Percentiles rank a stretch among this genome's conserved stretches.
Evolutionary conservation across 1,284 basidiomycete species (phyloP).

Genomic region (Spongiforma sp.): DNA sequence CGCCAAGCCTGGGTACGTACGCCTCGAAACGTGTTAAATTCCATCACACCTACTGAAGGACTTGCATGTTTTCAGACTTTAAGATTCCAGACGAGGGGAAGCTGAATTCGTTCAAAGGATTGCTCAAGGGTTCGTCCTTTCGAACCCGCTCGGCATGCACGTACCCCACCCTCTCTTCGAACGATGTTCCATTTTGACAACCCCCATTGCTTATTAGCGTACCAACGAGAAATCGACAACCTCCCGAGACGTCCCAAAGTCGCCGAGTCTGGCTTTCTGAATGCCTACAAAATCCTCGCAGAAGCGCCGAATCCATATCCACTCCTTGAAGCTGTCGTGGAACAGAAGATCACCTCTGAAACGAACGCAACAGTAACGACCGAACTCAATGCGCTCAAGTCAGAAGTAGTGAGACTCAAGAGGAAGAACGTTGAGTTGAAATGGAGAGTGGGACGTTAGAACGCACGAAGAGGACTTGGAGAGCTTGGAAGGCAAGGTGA

Average conservation of each 20-base stretch:
- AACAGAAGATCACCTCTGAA: slow-evolving; percentile 86
- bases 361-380: slow-evolving; percentile 38
- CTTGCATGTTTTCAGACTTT: too few relatives aligned
- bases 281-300: slow-evolving; percentile 91
- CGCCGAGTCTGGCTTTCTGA: slow-evolving; percentile 93
- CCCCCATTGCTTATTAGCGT: slow-evolving; percentile 60
- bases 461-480: slow-evolving; percentile 75
- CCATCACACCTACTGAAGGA: too few relatives aligned
- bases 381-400: slow-evolving; percentile 78
- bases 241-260: slow-evolving; percentile 91
- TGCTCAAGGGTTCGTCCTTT: slow-evolving; percentile 74
- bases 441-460: slow-evolving; percentile 60
- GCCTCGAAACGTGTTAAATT: too few relatives aligned
- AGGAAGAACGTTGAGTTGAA: slow-evolving; percentile 84
- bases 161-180: neutral
- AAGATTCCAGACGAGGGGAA: slow-evolving; percentile 90
- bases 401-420: slow-evolving; percentile 70
- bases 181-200: neutral
- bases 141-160: neutral
- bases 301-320: slow-evolving; percentile 98
- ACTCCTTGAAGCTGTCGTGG: slow-evolving; percentile 90
- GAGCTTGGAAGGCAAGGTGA: slow-evolving; percentile 83
- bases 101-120: slow-evolving; percentile 80
- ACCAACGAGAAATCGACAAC: slow-evolving; percentile 96
- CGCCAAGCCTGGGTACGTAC: slow-evolving; percentile 81